A percentile compares a stretch with the other conserved stretches of the same genome.
phyloP scores from a whole-genome alignment of 805 yeast genomes.

The Cyberlindnera petersonii region DNA sequence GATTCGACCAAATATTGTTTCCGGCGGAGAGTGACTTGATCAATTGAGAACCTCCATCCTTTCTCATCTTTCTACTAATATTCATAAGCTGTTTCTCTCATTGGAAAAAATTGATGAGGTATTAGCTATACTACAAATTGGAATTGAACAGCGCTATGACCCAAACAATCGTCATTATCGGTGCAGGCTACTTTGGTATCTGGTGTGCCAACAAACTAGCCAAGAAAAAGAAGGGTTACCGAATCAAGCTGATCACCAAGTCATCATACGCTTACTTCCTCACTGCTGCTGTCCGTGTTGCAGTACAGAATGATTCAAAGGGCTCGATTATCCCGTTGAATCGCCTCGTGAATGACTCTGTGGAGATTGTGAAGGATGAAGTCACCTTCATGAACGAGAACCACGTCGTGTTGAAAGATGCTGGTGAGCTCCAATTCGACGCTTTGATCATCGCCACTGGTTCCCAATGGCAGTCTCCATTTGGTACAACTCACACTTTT shows the following conservation, averaged over 20 bases:
- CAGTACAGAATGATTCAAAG: constrained; percentile 18
- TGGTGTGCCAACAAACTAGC: constrained; percentile 21
- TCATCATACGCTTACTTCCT: constrained; percentile 20
- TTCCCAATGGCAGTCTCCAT: constrained; percentile 28
- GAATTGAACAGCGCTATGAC: too few species aligned
- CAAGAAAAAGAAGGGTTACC: constrained; percentile 3
- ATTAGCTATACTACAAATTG: too few species aligned
- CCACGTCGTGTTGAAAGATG: constrained; percentile 14
- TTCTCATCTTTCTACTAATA: too few species aligned
- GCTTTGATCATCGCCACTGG: constrained; percentile 32
- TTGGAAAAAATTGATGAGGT: too few species aligned
- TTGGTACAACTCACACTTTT: constrained; percentile 17
- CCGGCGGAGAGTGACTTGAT: too few species aligned
- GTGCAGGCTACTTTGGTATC: constrained; percentile 27
- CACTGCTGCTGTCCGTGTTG: constrained; percentile 17
- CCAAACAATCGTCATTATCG: constrained; percentile 20
- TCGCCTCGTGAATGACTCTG: constrained; percentile 17
- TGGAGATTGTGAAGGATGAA: constrained; percentile 24
- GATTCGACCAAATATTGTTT: too few species aligned
- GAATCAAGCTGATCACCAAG: constrained; percentile 19
- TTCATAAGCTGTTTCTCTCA: too few species aligned
- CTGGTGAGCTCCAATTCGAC: constrained; percentile 21
- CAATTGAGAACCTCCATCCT: too few species aligned
- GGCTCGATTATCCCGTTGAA: constrained; percentile 19
- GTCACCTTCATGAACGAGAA: constrained; percentile 20